Percentiles rank a stretch among this genome's conserved stretches.
Conservation (phyloP, 2,329 filamentous ascomycete species). For the Exophiala oligosperma region DNA sequence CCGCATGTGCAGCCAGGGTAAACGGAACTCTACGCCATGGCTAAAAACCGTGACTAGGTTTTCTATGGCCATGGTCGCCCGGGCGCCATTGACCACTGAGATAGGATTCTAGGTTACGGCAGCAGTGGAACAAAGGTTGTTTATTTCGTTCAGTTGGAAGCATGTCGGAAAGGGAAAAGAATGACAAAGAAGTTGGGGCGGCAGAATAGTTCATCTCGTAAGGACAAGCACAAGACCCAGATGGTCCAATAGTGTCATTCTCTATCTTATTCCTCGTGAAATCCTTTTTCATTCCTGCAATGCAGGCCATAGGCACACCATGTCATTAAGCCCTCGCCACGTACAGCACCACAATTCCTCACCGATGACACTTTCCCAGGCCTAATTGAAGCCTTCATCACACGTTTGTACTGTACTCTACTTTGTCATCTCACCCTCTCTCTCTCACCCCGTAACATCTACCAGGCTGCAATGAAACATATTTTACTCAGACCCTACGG, state of each 20-base stretch:
- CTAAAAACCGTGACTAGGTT: not conserved
- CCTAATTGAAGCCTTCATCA: not conserved
- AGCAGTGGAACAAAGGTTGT: not conserved
- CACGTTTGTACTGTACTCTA: not conserved
- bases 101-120: not conserved
- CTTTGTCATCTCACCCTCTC: too few relatives aligned
- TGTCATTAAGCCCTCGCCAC: not conserved
- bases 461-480: not conserved
- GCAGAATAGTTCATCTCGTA: not conserved
- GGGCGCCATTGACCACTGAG: not conserved
- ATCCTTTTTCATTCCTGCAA: not conserved
- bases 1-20: slow-evolving; percentile 16
- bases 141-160: not conserved
- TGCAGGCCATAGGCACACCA: not conserved
- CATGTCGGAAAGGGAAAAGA: not conserved
- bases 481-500: not conserved
- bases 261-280: not conserved
- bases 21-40: not conserved
- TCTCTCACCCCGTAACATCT: not conserved
- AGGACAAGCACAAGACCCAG: not conserved
- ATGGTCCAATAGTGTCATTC: not conserved
- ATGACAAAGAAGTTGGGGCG: not conserved
- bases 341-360: not conserved
- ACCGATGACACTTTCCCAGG: not conserved
- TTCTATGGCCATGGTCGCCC: too few relatives aligned